Base-by-base conservation (phyloP, 1,139 yeast genomes). In the Arxiozyma slooffiae region DNA sequence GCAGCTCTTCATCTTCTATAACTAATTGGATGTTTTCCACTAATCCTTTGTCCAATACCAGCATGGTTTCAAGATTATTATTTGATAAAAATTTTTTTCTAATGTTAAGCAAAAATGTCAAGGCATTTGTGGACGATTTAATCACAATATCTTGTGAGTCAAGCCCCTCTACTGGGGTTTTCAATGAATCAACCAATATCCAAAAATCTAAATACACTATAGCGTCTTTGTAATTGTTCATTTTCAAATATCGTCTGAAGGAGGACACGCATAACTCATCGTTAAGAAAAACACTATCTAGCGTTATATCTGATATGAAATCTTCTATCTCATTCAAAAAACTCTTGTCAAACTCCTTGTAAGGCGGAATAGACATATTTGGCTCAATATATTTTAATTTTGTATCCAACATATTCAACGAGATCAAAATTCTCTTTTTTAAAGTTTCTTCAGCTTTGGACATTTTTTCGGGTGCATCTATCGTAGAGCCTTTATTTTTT, bases 131-230 rank as follows among this genome's bases (percentile, higher is more conserved):
- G 2, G 58, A 51, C 14, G 46, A 48, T 2, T 54, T 52, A 4
- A 60, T 49, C 2, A 58, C 38, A 8, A 61, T 53, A 23, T 62
- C 67, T 16, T 67, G 69, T 39, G 62, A 63, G n/a, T 50, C 56
- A 4, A 69, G 65, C 54, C 76, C 82, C 53, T 84, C 92, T 24
- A 85, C 66, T 0, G 96, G 96, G 48, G 85, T 85, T 58, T 81
- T 79, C 39, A 86, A 73, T 1, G 76, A 72, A 54, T 87, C 86
- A 1, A 85, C 83, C 0, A 79, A 75, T 11, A 77, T 66, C 85
- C 90, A 87, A 53, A 81, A 81, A 46, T 79, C 80, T 4, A 87
- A 43, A 45, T 55, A 58, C 2, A 54, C 46, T 4, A 44, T 22
- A 16, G 61, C 61, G 26, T 53, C 49, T 11, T 46, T 41, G 22